These are phyloP conservation scores for Geotrichum aggregatum DNA, from an alignment of 1,139 yeast species.

Conservation along the genomic window DNA sequence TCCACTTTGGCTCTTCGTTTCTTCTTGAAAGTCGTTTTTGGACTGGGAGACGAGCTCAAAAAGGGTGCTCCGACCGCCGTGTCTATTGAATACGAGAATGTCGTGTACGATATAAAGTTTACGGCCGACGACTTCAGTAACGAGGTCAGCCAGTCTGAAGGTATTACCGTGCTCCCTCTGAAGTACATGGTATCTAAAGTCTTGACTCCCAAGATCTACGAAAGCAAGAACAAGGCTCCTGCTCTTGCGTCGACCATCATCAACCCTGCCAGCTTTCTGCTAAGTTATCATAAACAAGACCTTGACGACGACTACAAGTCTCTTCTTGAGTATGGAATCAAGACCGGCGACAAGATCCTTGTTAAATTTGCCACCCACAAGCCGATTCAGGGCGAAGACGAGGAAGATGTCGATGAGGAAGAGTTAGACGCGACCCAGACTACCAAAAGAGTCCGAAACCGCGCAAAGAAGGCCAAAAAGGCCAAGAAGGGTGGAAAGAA, in stretches of 20 bases:
- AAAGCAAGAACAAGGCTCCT: slow-evolving; percentile 8
- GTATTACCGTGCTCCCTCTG: slow-evolving; percentile 20
- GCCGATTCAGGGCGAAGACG: not conserved
- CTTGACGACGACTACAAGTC: slow-evolving; percentile 33
- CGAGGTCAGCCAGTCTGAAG: slow-evolving; percentile 18
- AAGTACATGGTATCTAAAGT: slow-evolving; percentile 14
- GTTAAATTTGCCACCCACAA: slow-evolving; percentile 23
- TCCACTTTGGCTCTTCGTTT: slow-evolving; percentile 5
- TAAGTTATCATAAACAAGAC: slow-evolving; percentile 35
- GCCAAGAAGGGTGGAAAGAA: slow-evolving; percentile 16
- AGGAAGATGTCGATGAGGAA: slow-evolving; percentile 22
- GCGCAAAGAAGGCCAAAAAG: slow-evolving; percentile 16
- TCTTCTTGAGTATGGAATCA: slow-evolving; percentile 34
- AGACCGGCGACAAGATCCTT: slow-evolving; percentile 34
- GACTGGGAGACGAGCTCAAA: not conserved
- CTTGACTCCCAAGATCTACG: slow-evolving; percentile 20
- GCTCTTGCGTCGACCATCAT: slow-evolving; percentile 7
- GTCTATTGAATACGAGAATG: slow-evolving; percentile 35
- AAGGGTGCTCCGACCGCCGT: slow-evolving; percentile 34
- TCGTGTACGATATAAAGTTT: slow-evolving; percentile 16
- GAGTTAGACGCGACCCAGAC: not conserved
- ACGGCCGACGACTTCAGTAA: slow-evolving; percentile 18
- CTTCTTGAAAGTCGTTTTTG: not conserved
- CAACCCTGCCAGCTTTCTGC: slow-evolving; percentile 30
- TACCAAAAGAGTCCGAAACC: slow-evolving; percentile 16